Conservation (phyloP, 164 flowering plant species). For the Kingdonia uniflora region DNA sequence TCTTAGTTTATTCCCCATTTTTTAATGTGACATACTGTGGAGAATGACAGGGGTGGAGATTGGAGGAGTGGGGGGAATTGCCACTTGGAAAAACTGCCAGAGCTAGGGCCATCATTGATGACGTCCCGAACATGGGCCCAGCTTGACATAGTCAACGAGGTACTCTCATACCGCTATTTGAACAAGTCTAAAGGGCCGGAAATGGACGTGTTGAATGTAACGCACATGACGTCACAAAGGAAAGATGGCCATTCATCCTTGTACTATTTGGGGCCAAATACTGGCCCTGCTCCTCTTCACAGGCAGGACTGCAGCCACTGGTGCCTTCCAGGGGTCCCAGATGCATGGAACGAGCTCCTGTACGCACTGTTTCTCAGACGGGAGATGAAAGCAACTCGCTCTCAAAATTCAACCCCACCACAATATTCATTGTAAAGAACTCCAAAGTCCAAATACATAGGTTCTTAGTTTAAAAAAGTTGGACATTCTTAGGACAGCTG, state of each 20-base stretch:
- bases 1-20: no score
- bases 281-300: conserved; percentile 48
- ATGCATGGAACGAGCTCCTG: conserved; percentile 81
- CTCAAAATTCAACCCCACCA: conserved; percentile 17
- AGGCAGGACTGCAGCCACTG: conserved; percentile 98
- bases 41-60: conserved; percentile 59
- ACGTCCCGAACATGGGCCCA: conserved; percentile 35
- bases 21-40: no score
- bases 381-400: conserved; percentile 7
- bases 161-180: conserved; percentile 20
- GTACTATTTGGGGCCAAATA: conserved; percentile 44
- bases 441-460: background rate
- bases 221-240: conserved; percentile 53
- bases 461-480: background rate
- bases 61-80: conserved; percentile 85
- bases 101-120: conserved; percentile 38
- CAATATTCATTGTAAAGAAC: conserved; percentile 10
- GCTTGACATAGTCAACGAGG: conserved; percentile 25
- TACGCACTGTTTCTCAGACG: conserved; percentile 50
- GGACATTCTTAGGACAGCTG: background rate
- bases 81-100: conserved; percentile 73
- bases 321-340: conserved; percentile 98
- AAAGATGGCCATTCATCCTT: conserved; percentile 87
- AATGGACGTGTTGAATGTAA: conserved; percentile 46
- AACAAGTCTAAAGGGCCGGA: conserved; percentile 18